Percentiles rank a stretch among this genome's conserved stretches.
phyloP scores from a whole-genome alignment of 2,329 filamentous ascomycete genomes.

The Parafenestella ontariensis region DNA sequence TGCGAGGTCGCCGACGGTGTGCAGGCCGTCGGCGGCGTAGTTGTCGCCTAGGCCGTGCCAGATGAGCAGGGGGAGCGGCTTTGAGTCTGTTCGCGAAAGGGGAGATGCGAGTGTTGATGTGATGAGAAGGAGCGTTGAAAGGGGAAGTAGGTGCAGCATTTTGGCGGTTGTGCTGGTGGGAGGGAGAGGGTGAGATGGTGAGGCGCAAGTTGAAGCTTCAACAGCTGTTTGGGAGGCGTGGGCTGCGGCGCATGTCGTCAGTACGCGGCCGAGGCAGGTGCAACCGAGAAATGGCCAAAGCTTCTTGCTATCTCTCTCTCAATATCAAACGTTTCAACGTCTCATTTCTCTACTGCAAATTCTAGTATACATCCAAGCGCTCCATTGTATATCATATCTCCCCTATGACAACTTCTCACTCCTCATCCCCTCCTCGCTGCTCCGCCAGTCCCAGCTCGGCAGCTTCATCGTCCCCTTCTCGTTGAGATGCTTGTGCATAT shows the following conservation, averaged over 20 bases:
- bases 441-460: slow-evolving; percentile 63
- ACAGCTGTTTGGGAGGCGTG: slow-evolving; percentile 3
- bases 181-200: slow-evolving; percentile 4
- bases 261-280: slow-evolving; percentile 18
- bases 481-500: slow-evolving; percentile 84
- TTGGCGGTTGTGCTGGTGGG: slow-evolving; percentile 9
- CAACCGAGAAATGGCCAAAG: slow-evolving; percentile 17
- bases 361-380: background rate
- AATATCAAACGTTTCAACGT: too few species aligned
- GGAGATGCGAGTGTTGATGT: slow-evolving; percentile 23
- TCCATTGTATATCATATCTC: too few species aligned
- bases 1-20: slow-evolving; percentile 73
- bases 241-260: slow-evolving; percentile 30
- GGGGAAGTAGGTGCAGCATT: slow-evolving; percentile 30
- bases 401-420: slow-evolving; percentile 1
- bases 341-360: background rate
- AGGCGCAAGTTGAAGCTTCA: slow-evolving; percentile 14
- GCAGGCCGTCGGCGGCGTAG: slow-evolving; percentile 77
- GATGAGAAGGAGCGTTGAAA: slow-evolving; percentile 31
- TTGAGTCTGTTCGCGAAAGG: slow-evolving; percentile 7
- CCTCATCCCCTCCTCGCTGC: slow-evolving; percentile 21
- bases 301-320: background rate
- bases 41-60: slow-evolving; percentile 90
- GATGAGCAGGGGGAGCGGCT: slow-evolving; percentile 80
- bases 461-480: slow-evolving; percentile 92